These are phyloP conservation scores for Capronia epimyces DNA, from an alignment of 2,329 filamentous ascomycete species.

Conservation along the genomic window DNA sequence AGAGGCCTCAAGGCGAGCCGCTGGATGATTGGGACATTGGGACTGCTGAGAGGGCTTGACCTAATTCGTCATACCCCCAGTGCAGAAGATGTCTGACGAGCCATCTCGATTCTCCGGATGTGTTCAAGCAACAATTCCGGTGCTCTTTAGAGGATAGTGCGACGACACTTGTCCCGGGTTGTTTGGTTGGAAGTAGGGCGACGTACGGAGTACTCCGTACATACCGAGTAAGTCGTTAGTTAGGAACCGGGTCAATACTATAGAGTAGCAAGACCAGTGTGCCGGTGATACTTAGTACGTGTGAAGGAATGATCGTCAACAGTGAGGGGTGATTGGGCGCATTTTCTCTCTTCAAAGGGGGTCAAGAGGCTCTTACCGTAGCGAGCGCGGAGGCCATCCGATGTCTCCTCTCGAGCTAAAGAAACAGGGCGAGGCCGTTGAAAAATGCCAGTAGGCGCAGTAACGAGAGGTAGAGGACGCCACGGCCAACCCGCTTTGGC, in stretches of 20 bases:
- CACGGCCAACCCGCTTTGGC: too few relatives aligned
- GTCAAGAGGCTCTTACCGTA: neutral
- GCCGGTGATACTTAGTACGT: neutral
- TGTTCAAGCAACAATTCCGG: conserved; percentile 1
- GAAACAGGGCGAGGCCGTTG: neutral
- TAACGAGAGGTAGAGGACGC: too few relatives aligned
- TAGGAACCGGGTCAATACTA: neutral
- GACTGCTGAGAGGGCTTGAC: neutral
- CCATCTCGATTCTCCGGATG: neutral
- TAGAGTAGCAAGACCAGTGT: neutral
- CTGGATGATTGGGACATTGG: neutral
- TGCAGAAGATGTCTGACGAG: conserved; percentile 2
- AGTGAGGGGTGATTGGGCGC: neutral
- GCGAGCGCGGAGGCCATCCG: neutral
- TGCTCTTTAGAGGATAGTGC: conserved; percentile 10
- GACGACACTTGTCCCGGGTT: conserved; percentile 7
- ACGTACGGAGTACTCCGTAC: too few relatives aligned
- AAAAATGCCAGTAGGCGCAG: neutral
- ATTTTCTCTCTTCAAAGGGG: neutral
- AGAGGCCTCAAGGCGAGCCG: neutral
- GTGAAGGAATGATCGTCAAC: neutral
- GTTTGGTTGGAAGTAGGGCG: neutral
- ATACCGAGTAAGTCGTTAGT: neutral
- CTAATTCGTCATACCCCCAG: neutral
- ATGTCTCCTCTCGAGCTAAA: neutral